Percentiles rank a stretch among this genome's conserved stretches.
Evolutionary conservation across 495 filamentous ascomycete species (phyloP).

Genomic region (Penicillium dipodomyicola): DNA sequence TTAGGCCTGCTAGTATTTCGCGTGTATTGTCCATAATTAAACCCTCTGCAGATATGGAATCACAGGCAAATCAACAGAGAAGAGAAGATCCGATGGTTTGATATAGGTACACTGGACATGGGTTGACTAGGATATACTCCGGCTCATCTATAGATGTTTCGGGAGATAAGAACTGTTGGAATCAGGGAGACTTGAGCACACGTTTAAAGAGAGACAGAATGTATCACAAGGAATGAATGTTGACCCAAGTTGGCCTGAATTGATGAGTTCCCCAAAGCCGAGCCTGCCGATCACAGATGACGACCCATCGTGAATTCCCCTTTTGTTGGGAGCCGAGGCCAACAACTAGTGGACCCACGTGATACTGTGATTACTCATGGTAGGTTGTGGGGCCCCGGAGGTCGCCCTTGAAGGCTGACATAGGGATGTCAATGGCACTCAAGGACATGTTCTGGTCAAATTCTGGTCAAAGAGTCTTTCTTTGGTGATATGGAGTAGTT

Average conservation of each 20-base stretch:
- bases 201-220: slow-evolving; percentile 6
- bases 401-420: not conserved
- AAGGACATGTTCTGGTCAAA: not conserved
- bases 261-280: slow-evolving; percentile 1
- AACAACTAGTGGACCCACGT: slow-evolving; percentile 6
- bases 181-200: not conserved
- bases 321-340: slow-evolving; percentile 22
- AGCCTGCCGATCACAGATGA: slow-evolving; percentile 16
- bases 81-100: not conserved
- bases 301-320: slow-evolving; percentile 4
- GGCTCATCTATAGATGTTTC: slow-evolving; percentile 4
- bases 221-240: not conserved
- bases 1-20: slow-evolving; percentile 24
- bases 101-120: slow-evolving; percentile 6
- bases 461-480: not conserved
- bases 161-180: not conserved
- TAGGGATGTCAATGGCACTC: not conserved
- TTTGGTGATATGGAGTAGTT: not conserved
- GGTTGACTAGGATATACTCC: slow-evolving; percentile 12
- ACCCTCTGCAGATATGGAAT: not conserved
- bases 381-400: no score
- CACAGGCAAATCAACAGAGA: not conserved
- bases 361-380: slow-evolving; percentile 11
- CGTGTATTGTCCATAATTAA: slow-evolving; percentile 22
- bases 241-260: not conserved